Conservation (phyloP, 2,329 filamentous ascomycete species). For the Fusarium decemcellulare region DNA sequence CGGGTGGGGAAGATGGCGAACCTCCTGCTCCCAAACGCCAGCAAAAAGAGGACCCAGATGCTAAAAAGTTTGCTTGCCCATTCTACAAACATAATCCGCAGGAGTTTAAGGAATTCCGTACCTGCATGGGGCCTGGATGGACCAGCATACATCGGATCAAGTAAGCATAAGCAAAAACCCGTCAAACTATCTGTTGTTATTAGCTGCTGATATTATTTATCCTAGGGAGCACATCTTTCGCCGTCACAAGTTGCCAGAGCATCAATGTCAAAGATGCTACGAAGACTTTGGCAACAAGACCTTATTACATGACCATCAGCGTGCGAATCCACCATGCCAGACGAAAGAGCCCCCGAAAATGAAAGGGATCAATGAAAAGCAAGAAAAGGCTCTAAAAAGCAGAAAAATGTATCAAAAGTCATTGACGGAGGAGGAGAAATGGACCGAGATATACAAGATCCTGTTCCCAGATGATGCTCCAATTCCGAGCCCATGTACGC, state of each 20-base stretch:
- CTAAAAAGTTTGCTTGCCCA: not conserved
- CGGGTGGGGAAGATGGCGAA: not conserved
- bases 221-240: slow-evolving; percentile 2
- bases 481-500: not conserved
- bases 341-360: not conserved
- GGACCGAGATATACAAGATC: not conserved
- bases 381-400: not conserved
- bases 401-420: not conserved
- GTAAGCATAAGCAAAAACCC: not conserved
- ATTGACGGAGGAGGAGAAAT: not conserved
- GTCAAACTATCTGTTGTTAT: not conserved
- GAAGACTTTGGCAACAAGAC: not conserved
- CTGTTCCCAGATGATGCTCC: not conserved
- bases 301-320: not conserved
- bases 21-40: no score
- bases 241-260: not conserved
- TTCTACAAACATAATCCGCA: not conserved
- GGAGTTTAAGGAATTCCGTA: not conserved
- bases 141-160: not conserved
- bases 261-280: not conserved
- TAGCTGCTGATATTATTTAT: not conserved
- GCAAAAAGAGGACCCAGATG: not conserved
- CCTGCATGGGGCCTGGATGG: slow-evolving; percentile 2
- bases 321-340: not conserved
- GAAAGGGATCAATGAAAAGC: not conserved